A percentile compares a stretch with the other conserved stretches of the same genome.
Evolutionary conservation across 768 basidiomycete species (phyloP).

Genomic region (Daedaleopsis sinensis): DNA sequence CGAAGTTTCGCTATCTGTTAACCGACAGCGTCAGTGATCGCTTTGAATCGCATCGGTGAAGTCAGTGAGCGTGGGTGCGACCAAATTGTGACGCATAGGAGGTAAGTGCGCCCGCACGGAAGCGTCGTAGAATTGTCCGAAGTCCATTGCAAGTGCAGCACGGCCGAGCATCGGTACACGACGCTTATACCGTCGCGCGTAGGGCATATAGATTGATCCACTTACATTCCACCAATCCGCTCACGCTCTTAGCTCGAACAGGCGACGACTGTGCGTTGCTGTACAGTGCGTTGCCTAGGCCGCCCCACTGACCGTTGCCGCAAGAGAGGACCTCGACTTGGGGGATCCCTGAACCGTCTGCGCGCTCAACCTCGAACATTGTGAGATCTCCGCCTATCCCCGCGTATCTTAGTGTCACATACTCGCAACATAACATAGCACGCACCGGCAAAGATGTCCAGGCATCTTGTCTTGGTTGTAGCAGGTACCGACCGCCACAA

Average conservation of each 20-base stretch:
- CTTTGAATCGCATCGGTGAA: neutral
- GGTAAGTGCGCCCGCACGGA: too few species aligned
- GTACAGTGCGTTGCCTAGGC: constrained; percentile 66
- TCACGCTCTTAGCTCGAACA: constrained; percentile 74
- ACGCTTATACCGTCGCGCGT: neutral
- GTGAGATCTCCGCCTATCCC: constrained; percentile 68
- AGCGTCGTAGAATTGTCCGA: neutral
- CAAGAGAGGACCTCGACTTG: constrained; percentile 68
- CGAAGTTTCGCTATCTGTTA: constrained; percentile 64
- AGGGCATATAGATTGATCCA: neutral
- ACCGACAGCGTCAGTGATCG: constrained; percentile 1
- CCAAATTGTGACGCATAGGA: neutral
- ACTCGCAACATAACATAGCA: neutral
- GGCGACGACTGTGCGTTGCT: constrained; percentile 75
- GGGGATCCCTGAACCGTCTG: constrained; percentile 34
- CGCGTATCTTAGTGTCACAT: constrained; percentile 23
- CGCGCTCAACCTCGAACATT: constrained; percentile 73
- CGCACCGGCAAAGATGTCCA: constrained; percentile 66
- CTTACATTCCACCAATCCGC: constrained; percentile 87
- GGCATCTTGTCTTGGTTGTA: constrained; percentile 59
- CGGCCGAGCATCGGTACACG: too few species aligned
- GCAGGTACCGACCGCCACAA: constrained; percentile 59
- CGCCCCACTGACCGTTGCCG: constrained; percentile 85
- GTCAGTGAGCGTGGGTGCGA: too few species aligned
- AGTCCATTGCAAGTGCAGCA: too few species aligned